Conservation (phyloP, 352 stramenopile species). For the Pythium brachiatum region DNA sequence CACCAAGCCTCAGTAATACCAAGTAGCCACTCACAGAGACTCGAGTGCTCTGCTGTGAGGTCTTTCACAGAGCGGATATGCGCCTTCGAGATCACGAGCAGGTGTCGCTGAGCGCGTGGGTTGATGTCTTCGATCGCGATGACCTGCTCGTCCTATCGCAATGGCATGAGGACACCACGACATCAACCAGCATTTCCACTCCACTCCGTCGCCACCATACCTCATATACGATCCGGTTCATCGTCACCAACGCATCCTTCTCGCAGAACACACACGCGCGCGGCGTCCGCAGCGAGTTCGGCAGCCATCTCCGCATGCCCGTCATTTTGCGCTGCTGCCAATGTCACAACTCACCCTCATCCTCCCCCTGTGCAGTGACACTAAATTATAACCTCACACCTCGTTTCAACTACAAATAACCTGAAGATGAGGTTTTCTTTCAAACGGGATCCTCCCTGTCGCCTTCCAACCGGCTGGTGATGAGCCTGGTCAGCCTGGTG, state of each 20-base stretch:
- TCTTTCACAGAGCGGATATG: constrained; percentile 59
- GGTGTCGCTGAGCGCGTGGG: constrained; percentile 46
- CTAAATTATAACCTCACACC: constrained; percentile 16
- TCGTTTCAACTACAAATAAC: constrained; percentile 23
- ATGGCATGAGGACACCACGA: too few relatives aligned
- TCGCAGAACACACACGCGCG: constrained; percentile 57
- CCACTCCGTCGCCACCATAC: constrained; percentile 14
- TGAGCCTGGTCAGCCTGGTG: too few relatives aligned
- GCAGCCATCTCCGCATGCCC: constrained; percentile 15
- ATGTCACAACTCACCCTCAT: not conserved
- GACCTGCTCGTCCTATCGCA: constrained; percentile 47
- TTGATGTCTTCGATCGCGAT: constrained; percentile 62
- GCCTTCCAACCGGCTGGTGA: too few relatives aligned
- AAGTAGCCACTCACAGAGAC: constrained; percentile 51
- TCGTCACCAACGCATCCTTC: constrained; percentile 37
- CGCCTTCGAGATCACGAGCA: constrained; percentile 61
- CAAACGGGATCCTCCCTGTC: constrained; percentile 16
- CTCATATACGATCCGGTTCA: constrained; percentile 59
- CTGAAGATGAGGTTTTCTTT: constrained; percentile 27
- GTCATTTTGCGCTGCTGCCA: not conserved
- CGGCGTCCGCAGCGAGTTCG: not conserved
- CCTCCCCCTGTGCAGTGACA: constrained; percentile 4
- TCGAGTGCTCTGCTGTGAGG: constrained; percentile 36
- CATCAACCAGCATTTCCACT: too few relatives aligned
- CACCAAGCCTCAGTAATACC: too few relatives aligned